Evolutionary conservation across 768 basidiomycete genomes (phyloP).

Genomic region (Calvatia gigantea): DNA sequence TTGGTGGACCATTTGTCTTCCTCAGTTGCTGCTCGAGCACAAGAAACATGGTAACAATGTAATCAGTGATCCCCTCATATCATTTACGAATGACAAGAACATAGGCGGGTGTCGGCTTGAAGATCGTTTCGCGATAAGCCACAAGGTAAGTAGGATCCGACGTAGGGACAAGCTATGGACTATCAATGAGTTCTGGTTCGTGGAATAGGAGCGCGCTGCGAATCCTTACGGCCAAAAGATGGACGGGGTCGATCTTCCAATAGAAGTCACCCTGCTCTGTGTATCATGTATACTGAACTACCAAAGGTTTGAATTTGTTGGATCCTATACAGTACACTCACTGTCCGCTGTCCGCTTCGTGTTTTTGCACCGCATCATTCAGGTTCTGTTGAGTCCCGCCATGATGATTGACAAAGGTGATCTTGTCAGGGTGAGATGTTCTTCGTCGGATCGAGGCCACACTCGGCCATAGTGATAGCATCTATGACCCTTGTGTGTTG

Average conservation of each 20-base stretch:
- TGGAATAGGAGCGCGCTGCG: background rate
- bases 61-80: background rate
- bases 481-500: slow-evolving; percentile 11
- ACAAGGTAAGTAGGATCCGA: background rate
- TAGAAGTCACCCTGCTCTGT: background rate
- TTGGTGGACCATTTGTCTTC: no score
- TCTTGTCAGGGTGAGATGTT: background rate
- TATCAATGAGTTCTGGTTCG: background rate
- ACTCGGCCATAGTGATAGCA: background rate
- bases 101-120: background rate
- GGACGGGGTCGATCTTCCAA: background rate
- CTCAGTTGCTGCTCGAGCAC: background rate
- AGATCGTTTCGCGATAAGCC: background rate
- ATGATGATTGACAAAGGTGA: background rate
- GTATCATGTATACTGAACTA: background rate
- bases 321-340: background rate
- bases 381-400: background rate
- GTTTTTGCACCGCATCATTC: background rate
- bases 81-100: background rate
- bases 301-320: background rate
- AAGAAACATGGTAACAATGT: background rate
- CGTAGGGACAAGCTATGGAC: background rate
- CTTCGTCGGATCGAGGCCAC: background rate
- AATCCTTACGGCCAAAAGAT: background rate
- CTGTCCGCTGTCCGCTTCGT: no score